A percentile compares a stretch with the other conserved stretches of the same genome.
These are phyloP conservation scores for Polygonum aviculare DNA, from an alignment of 148 eudicot genomes.

Conservation along the genomic window DNA sequence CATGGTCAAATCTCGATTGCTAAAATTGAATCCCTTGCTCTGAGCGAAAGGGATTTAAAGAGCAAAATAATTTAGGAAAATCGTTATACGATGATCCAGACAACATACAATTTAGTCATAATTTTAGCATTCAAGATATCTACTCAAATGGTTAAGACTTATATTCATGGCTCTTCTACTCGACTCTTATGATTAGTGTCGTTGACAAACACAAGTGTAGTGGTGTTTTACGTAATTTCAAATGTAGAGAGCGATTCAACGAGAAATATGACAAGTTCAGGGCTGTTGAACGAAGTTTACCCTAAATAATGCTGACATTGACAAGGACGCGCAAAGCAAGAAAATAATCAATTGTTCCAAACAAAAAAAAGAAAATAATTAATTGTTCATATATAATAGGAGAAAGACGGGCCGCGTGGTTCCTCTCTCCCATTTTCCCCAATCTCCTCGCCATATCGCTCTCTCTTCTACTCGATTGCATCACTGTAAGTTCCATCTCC, in stretches of 20 bases:
- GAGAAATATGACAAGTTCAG: background rate
- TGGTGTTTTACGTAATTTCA: background rate
- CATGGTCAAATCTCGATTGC: no score
- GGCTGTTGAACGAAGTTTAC: background rate
- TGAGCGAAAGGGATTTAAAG: no score
- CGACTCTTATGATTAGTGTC: no score
- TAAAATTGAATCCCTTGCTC: no score
- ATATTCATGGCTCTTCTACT: no score
- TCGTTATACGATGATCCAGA: no score
- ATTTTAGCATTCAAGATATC: no score
- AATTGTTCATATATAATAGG: background rate
- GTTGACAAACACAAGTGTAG: no score
- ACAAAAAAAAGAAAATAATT: background rate
- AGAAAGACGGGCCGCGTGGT: constrained; percentile 13
- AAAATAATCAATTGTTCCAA: background rate
- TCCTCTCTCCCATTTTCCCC: background rate
- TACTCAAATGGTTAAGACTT: no score
- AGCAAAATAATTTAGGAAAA: no score
- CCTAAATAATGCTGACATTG: background rate
- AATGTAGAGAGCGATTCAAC: background rate
- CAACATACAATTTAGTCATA: no score
- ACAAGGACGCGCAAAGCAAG: background rate
- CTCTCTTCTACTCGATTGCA: constrained; percentile 19
- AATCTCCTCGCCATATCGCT: constrained; percentile 11
- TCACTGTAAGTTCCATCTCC: constrained; percentile 21